Conservation (phyloP, 352 stramenopile genomes). For the Phytophthora quininea region DNA sequence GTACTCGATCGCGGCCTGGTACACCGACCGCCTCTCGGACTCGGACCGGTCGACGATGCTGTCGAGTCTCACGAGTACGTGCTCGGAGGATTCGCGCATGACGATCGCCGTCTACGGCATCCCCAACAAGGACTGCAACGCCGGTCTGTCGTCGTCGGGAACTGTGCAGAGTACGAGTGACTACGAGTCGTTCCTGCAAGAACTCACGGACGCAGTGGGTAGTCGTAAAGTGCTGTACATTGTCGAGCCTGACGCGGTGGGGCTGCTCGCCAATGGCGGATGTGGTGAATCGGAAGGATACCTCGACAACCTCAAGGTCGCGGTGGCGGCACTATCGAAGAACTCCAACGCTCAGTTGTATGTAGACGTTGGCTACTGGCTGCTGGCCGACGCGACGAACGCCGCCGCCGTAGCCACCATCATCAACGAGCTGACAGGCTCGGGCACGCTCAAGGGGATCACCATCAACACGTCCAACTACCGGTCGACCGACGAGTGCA, state of each 20-base stretch:
- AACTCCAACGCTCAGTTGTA: conserved; percentile 70
- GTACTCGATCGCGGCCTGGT: conserved; percentile 58
- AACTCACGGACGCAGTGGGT: conserved; percentile 41
- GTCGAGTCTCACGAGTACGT: conserved; percentile 39
- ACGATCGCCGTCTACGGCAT: conserved; percentile 72
- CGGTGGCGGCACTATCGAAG: conserved; percentile 52
- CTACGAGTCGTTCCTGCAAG: conserved; percentile 54
- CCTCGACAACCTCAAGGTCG: conserved; percentile 55
- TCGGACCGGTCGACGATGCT: conserved; percentile 35
- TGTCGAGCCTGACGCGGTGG: conserved; percentile 68
- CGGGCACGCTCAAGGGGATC: conserved; percentile 56
- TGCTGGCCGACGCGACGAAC: conserved; percentile 41
- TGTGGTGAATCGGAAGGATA: conserved; percentile 54
- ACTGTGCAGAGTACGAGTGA: conserved; percentile 46
- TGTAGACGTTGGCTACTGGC: conserved; percentile 70
- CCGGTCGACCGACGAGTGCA: conserved; percentile 54
- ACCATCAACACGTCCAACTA: conserved; percentile 83
- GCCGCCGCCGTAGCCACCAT: conserved; percentile 39
- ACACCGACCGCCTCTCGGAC: conserved; percentile 51
- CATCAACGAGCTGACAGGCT: conserved; percentile 47
- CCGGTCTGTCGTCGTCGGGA: conserved; percentile 49
- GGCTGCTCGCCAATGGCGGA: conserved; percentile 47
- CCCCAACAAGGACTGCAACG: conserved; percentile 69
- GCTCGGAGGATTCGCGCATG: conserved; percentile 45
- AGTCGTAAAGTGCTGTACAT: conserved; percentile 69